Evolutionary conservation across 306 rosid genomes (phyloP).

Genomic region (Pachyrhizus erosus): DNA sequence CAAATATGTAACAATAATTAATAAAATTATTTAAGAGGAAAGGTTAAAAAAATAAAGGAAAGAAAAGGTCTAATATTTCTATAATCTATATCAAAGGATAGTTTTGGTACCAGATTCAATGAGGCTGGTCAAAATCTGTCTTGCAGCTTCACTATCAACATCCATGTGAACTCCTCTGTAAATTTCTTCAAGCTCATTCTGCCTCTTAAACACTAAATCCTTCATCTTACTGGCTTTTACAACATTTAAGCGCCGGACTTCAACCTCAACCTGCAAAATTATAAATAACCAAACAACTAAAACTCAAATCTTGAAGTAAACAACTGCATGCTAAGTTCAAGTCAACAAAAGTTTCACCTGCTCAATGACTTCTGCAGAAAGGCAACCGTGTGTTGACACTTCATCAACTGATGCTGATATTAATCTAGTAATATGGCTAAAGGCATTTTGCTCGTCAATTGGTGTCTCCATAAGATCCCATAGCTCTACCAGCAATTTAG

Average conservation of each 20-base stretch:
- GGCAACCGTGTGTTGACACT: conserved; percentile 74
- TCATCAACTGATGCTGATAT: conserved; percentile 69
- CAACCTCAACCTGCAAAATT: conserved; percentile 63
- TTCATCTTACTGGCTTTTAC: conserved; percentile 83
- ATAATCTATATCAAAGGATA: background rate
- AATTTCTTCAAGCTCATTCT: conserved; percentile 84
- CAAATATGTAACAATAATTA: conserved; percentile 7
- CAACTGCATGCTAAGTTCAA: conserved; percentile 25
- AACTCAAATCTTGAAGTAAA: conserved; percentile 21
- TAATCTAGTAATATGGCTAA: conserved; percentile 65
- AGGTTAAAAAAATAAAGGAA: background rate
- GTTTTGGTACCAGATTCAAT: conserved; percentile 75
- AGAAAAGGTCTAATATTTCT: background rate
- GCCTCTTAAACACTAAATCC: conserved; percentile 85
- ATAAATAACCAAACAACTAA: conserved; percentile 27
- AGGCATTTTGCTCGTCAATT: conserved; percentile 60
- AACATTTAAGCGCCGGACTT: conserved; percentile 74
- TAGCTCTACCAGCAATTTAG: conserved; percentile 58
- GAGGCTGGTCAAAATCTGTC: conserved; percentile 64
- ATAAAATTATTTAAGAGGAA: conserved; percentile 9
- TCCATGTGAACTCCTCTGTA: conserved; percentile 87
- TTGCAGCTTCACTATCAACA: conserved; percentile 70
- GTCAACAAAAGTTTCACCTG: conserved; percentile 58
- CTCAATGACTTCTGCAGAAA: conserved; percentile 70
- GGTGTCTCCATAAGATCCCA: conserved; percentile 93